Base-by-base conservation (phyloP, 495 filamentous ascomycete genomes). In the Neurospora sp. region DNA sequence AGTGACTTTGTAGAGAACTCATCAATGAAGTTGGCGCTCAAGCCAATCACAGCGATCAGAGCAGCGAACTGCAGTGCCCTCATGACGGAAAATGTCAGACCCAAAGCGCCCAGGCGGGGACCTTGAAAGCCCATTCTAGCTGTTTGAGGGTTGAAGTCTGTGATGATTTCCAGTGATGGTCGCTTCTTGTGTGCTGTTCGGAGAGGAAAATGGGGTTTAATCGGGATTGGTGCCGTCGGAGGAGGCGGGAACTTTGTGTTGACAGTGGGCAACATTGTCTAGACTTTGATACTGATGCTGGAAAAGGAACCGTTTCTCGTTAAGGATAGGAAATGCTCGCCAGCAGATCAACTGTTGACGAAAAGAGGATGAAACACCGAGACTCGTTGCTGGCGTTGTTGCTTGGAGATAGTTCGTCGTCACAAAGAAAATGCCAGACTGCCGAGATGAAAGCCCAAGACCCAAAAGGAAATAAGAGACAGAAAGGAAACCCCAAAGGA, bases 1-100 rank as follows among this genome's bases (percentile, higher is more conserved):
- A 87, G 85, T 68, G 90, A 85, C 39, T 81, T 85, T 14, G 83
- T 76, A n/a, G 94, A 87, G 73, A 97, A 93, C 39, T 89, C 82
- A n/a, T 89, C 87, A 78, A 97, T 89, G 83, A 97, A 95, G 79
- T 93, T 93, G 71, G 93, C 88, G 1, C 88, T 89, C 74, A 97
- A 88, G 70, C 93, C 93, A 77, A 97, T 91, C 74, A 94, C 89
- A 68, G 89, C 85, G 75, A 97, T 88, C 74, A 98, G 89, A 27
- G 87, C 90, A 69, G 89, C 83, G 68, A 87, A 84, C 79, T 97
- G 90, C 73, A 94, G 85, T 35, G 88, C 84, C 39, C 95, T 89
- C 74, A 91, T 87, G 72, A 91, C 78, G 40, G 89, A 89, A 85
- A 96, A 97, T 73, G 89, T 92, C 70, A 89, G 88, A 75, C 92